Conservation (phyloP, 306 rosid species). For the Urtica urens region DNA sequence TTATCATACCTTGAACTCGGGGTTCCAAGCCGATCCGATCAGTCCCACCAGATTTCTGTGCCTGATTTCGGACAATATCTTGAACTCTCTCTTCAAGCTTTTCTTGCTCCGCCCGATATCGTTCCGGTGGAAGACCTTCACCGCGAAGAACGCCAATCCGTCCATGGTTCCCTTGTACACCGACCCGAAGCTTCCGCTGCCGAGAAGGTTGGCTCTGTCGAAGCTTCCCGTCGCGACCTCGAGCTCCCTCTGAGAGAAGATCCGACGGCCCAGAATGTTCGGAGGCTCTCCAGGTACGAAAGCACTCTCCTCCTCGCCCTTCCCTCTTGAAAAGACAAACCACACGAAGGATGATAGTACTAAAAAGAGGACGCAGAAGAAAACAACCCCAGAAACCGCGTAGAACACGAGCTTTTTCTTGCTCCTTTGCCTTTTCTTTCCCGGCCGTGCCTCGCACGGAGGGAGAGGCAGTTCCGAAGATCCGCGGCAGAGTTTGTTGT, state of each 20-base stretch:
- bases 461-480: constrained; percentile 12
- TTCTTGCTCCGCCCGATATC: constrained; percentile 5
- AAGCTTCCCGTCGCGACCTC: constrained; percentile 15
- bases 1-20: constrained; percentile 10
- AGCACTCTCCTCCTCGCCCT: not conserved
- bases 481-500: constrained; percentile 19
- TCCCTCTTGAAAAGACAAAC: constrained; percentile 3
- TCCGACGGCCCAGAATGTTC: not conserved
- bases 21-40: constrained; percentile 15
- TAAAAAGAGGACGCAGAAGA: constrained; percentile 1
- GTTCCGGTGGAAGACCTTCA: constrained; percentile 17
- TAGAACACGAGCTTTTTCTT: not conserved
- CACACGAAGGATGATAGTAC: not conserved
- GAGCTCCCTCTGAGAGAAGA: constrained; percentile 15
- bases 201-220: constrained; percentile 13
- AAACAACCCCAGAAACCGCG: not conserved
- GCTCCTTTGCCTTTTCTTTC: not conserved
- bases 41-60: constrained; percentile 18
- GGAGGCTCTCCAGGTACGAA: not conserved
- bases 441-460: constrained; percentile 8
- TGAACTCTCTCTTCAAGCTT: constrained; percentile 12
- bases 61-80: constrained; percentile 15
- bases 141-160: constrained; percentile 10
- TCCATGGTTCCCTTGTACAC: constrained; percentile 18
- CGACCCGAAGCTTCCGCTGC: constrained; percentile 17